Evolutionary conservation across 345 rosid genomes (phyloP).

Genomic region (Hypericum perforatum): DNA sequence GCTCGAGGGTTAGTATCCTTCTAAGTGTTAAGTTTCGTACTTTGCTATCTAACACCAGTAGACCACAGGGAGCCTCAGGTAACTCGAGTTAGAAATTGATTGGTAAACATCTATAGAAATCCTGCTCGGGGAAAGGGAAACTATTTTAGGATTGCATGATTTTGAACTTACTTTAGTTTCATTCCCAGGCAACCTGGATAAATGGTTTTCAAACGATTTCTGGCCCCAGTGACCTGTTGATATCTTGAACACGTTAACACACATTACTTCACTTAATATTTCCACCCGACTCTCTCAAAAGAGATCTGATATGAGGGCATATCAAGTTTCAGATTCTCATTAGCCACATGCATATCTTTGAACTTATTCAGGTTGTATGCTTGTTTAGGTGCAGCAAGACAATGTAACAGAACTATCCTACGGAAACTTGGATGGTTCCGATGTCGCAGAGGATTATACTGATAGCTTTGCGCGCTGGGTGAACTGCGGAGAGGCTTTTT

Average conservation of each 20-base stretch:
- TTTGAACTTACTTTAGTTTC: no score
- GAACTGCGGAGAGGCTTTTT: slow-evolving; percentile 55
- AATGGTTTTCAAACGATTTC: no score
- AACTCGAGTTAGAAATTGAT: background rate
- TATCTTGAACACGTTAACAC: no score
- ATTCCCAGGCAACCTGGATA: no score
- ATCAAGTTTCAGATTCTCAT: background rate
- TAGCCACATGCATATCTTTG: background rate
- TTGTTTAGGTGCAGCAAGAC: slow-evolving; percentile 48
- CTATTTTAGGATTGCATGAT: no score
- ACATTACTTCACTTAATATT: no score
- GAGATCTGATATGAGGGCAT: no score
- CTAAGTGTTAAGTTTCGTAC: slow-evolving; percentile 3
- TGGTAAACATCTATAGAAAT: no score
- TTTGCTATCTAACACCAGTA: background rate
- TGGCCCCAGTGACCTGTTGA: no score
- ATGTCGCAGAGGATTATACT: slow-evolving; percentile 47
- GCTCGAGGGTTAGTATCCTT: slow-evolving; percentile 56
- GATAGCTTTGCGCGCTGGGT: slow-evolving; percentile 85
- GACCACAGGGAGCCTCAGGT: background rate
- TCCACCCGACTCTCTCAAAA: no score
- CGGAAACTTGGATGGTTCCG: slow-evolving; percentile 17
- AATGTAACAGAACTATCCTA: slow-evolving; percentile 32
- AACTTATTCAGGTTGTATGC: slow-evolving; percentile 10
- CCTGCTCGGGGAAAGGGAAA: no score